These are phyloP conservation scores for Dictyostelium citrinum DNA, from an alignment of 78 protist species.

Conservation along the genomic window DNA sequence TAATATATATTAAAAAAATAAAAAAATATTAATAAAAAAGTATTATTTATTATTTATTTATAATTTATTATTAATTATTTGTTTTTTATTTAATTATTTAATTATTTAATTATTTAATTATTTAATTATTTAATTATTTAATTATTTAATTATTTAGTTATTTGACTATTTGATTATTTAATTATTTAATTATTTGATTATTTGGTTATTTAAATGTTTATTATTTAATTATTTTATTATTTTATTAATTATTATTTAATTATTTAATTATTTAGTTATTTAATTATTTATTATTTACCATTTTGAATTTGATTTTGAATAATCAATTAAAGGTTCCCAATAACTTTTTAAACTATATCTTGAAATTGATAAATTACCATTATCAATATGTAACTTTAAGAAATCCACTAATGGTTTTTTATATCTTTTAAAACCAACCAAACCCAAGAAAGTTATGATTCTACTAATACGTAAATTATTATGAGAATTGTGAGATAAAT, in stretches of 20 bases:
- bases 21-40: too few relatives aligned
- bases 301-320: not conserved
- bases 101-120: too few relatives aligned
- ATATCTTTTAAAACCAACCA: not conserved
- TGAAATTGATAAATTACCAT: not conserved
- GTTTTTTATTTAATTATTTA: too few relatives aligned
- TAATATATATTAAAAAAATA: not conserved
- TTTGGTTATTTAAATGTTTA: too few relatives aligned
- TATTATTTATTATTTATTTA: too few relatives aligned
- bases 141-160: too few relatives aligned
- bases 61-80: too few relatives aligned
- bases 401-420: not conserved
- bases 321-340: not conserved
- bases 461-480: slow-evolving; percentile 15
- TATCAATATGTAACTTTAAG: not conserved
- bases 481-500: not conserved
- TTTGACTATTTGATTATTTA: too few relatives aligned
- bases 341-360: not conserved
- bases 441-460: not conserved
- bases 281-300: not conserved
- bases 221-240: too few relatives aligned
- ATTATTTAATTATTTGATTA: too few relatives aligned
- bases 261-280: too few relatives aligned
- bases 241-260: not conserved
- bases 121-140: too few relatives aligned